phyloP scores from a whole-genome alignment of 2,329 filamentous ascomycete species.

The Proliferodiscus dingleyae region DNA sequence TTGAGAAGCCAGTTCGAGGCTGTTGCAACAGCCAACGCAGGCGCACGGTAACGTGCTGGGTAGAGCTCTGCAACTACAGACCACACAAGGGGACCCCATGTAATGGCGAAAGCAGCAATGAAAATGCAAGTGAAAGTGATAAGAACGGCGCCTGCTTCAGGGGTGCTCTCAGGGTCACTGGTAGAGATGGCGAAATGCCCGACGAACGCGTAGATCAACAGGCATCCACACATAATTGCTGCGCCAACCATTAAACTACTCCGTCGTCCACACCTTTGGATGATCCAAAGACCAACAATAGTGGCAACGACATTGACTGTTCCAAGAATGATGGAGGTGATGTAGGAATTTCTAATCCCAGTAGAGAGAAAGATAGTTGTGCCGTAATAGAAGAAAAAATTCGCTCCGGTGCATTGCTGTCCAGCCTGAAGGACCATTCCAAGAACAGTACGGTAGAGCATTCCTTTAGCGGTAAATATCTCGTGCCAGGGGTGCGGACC shows the following conservation, averaged over 20 bases:
- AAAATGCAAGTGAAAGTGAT: constrained; percentile 67
- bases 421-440: constrained; percentile 60
- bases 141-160: constrained; percentile 51
- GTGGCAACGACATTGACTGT: constrained; percentile 65
- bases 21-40: constrained; percentile 55
- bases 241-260: constrained; percentile 59
- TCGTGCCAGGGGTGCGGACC: constrained; percentile 41
- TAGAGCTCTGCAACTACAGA: constrained; percentile 62
- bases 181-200: constrained; percentile 43
- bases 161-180: constrained; percentile 39
- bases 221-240: constrained; percentile 55
- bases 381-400: constrained; percentile 65
- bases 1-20: constrained; percentile 65
- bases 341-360: constrained; percentile 59
- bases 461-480: constrained; percentile 63
- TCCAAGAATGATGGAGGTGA: constrained; percentile 63
- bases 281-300: constrained; percentile 58
- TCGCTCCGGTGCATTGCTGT: constrained; percentile 64
- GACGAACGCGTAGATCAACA: constrained; percentile 51
- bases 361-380: constrained; percentile 62
- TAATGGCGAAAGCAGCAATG: constrained; percentile 59
- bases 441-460: constrained; percentile 58
- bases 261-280: constrained; percentile 61
- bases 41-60: constrained; percentile 56
- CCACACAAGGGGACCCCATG: constrained; percentile 69